Conservation (phyloP, 345 rosid species). For the Erysimum cheiranthoides region DNA sequence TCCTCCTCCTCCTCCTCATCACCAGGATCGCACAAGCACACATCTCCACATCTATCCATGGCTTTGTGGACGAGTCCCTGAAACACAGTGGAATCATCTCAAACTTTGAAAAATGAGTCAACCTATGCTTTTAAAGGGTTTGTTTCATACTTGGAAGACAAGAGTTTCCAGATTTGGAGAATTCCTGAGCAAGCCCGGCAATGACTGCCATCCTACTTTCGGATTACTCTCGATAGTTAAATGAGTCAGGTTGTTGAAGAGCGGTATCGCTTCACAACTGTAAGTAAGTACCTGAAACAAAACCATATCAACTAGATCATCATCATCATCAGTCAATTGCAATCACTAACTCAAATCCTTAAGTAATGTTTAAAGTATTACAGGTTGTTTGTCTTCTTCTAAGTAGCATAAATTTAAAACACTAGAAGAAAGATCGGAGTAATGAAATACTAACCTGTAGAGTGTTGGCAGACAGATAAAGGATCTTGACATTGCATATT, state of each 20-base stretch:
- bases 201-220: conserved; percentile 2
- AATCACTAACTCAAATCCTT: not conserved
- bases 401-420: not conserved
- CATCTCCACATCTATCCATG: conserved; percentile 2
- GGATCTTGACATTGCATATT: conserved; percentile 18
- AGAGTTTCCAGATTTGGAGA: conserved; percentile 31
- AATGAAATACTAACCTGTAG: conserved; percentile 24
- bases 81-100: not conserved
- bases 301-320: conserved; percentile 1
- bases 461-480: not conserved
- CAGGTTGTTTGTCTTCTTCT: not conserved
- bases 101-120: not conserved
- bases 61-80: conserved; percentile 23
- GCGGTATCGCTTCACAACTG: not conserved
- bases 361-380: not conserved
- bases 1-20: not conserved
- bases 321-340: not conserved
- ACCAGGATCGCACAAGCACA: conserved; percentile 19
- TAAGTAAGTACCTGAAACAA: conserved; percentile 26
- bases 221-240: conserved; percentile 19
- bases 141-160: conserved; percentile 13
- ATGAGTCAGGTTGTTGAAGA: conserved; percentile 13
- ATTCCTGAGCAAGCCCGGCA: conserved; percentile 11
- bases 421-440: not conserved
- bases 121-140: not conserved